phyloP scores from a whole-genome alignment of 208 protist species.

The Trypanosoma mega region DNA sequence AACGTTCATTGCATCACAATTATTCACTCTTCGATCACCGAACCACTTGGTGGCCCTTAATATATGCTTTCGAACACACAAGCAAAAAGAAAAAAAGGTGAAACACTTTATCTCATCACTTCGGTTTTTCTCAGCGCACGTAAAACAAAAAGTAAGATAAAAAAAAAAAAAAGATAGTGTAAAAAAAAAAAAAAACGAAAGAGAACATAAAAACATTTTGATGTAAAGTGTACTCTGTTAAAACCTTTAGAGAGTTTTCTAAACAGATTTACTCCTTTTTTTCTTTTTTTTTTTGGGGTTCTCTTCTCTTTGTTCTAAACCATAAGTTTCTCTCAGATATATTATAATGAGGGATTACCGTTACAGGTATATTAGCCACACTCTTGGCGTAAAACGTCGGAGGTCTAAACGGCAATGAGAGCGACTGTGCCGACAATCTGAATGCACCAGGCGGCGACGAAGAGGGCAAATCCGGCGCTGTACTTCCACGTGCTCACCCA shows the following conservation, averaged over 20 bases:
- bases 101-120: too few relatives aligned
- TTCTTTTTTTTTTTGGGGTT: too few relatives aligned
- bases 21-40: too few relatives aligned
- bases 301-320: too few relatives aligned
- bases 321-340: not conserved
- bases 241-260: too few relatives aligned
- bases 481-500: constrained; percentile 34
- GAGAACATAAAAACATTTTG: constrained; percentile 6
- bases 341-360: constrained; percentile 10
- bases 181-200: not conserved
- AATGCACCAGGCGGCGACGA: constrained; percentile 41
- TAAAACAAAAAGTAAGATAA: constrained; percentile 17
- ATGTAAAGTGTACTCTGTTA: too few relatives aligned
- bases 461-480: constrained; percentile 49
- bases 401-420: constrained; percentile 21
- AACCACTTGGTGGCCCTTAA: too few relatives aligned
- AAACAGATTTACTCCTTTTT: too few relatives aligned
- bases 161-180: constrained; percentile 13
- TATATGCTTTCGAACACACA: too few relatives aligned
- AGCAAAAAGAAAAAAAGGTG: too few relatives aligned
- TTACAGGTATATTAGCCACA: constrained; percentile 9
- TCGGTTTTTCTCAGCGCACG: too few relatives aligned
- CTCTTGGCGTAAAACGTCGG: constrained; percentile 5
- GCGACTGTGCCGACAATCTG: constrained; percentile 39
- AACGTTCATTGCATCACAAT: too few relatives aligned